Base-by-base conservation (phyloP, 305 asterid species). In the Plantago coronopus region DNA sequence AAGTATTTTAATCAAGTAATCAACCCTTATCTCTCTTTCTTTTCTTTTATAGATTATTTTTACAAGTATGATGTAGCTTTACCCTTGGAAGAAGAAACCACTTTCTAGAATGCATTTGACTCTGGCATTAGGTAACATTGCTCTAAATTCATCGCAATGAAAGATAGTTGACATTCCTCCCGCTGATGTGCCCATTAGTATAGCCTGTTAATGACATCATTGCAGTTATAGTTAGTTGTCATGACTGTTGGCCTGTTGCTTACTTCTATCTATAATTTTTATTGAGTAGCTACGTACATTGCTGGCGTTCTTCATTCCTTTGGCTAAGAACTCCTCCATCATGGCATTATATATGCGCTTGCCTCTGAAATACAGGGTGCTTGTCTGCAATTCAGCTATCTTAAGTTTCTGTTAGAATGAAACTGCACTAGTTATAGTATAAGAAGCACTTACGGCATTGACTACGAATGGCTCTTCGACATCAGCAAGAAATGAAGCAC, bases 51-150 rank as follows among this genome's bases (percentile, higher is more conserved):
- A 37, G 19, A 38, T 10, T 3, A 13, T n/a, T 34, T 48, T 21
- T 25, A 34, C 11, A 27, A 25, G 20, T 43, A 15, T 21, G 0
- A 11, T 8, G 23, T 53, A 4, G n/a, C 64, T n/a, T 40, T 78
- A 81, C 83, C 69, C 83, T 8, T 63, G 78, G 16, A 74, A 22
- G 49, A 80, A 65, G 54, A 74, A 59, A 18, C 81, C 81, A 18
- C 78, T 62, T 67, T 81, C 87, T 0, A 78, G 63, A 44, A 31
- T 6, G 38, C 9, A 31, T 7, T 31, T 7, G 4, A 7, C 8
- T 25, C 29, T 5, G 5, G 38, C 7, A 6, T 31, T 31, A 31
- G 38, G 38, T 31, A 31, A 6, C 38, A 31, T 3, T 6, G 38
- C 38, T 31, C 38, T 25, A 25, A 25, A 25, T 25, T 31, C 38